phyloP scores from a whole-genome alignment of 2,329 filamentous ascomycete genomes.

The Fusarium annulatum region DNA sequence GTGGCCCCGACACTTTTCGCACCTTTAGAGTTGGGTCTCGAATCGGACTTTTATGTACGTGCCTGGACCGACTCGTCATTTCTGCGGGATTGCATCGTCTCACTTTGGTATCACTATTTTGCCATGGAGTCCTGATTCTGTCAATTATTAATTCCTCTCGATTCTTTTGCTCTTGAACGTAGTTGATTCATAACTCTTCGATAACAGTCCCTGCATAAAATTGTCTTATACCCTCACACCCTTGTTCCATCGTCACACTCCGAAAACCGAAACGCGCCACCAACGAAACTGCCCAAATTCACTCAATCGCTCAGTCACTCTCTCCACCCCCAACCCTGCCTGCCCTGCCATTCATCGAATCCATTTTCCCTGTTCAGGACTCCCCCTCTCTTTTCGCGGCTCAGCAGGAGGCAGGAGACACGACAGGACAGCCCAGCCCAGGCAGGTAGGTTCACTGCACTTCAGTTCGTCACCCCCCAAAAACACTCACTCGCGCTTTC shows the following conservation, averaged over 20 bases:
- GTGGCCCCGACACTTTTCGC: constrained; percentile 16
- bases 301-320: constrained; percentile 12
- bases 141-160: not conserved
- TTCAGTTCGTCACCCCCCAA: constrained; percentile 20
- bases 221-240: constrained; percentile 25
- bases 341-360: constrained; percentile 20
- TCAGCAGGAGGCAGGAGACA: not conserved
- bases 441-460: not conserved
- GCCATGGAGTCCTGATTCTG: not conserved
- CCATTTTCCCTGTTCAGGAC: constrained; percentile 12
- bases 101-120: not conserved
- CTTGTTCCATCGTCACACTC: not conserved
- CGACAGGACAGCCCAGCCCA: not conserved
- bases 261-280: constrained; percentile 30
- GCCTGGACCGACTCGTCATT: constrained; percentile 2
- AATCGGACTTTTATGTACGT: constrained; percentile 5
- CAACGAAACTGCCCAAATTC: constrained; percentile 14
- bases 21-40: constrained; percentile 7
- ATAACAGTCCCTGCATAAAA: constrained; percentile 26
- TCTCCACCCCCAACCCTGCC: constrained; percentile 21
- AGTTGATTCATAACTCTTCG: not conserved
- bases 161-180: not conserved
- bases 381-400: constrained; percentile 8
- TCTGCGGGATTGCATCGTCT: not conserved
- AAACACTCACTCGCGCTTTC: constrained; percentile 24